Percentiles rank a stretch among this genome's conserved stretches.
phyloP scores from a whole-genome alignment of 352 stramenopile genomes.

The Hyaloperonospora arabidopsidis region DNA sequence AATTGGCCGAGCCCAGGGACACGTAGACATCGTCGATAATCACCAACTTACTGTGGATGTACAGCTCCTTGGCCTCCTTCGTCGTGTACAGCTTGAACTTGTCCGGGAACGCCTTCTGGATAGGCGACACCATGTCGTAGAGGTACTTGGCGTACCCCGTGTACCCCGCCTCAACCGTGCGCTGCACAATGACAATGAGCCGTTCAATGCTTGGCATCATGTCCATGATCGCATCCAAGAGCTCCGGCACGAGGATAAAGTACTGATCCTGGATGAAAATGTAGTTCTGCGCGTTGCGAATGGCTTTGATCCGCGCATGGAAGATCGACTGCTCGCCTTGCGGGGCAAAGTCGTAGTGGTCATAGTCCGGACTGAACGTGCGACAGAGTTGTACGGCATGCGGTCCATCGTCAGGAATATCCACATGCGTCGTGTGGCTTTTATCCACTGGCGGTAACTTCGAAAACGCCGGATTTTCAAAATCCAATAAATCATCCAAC shows the following conservation, averaged over 20 bases:
- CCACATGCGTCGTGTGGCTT: constrained; percentile 3
- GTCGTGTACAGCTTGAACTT: constrained; percentile 58
- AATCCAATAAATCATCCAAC: constrained; percentile 42
- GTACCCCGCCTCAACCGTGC: constrained; percentile 25
- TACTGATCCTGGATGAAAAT: constrained; percentile 71
- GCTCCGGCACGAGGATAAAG: constrained; percentile 56
- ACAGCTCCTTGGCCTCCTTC: constrained; percentile 41
- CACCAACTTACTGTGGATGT: constrained; percentile 75
- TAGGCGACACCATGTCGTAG: constrained; percentile 51
- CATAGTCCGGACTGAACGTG: constrained; percentile 44
- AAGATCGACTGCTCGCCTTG: constrained; percentile 49
- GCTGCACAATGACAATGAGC: constrained; percentile 50
- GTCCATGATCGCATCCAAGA: constrained; percentile 37
- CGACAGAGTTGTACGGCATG: constrained; percentile 42
- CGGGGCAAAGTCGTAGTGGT: constrained; percentile 38
- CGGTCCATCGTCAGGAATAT: constrained; percentile 11
- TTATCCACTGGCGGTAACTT: constrained; percentile 19
- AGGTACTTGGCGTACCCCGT: constrained; percentile 60
- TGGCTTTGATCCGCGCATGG: constrained; percentile 46
- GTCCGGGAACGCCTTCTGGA: constrained; percentile 40
- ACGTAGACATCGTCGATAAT: constrained; percentile 81
- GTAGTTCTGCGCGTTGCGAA: constrained; percentile 47
- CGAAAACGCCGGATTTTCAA: constrained; percentile 36
- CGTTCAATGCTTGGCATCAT: constrained; percentile 39
- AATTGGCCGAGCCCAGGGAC: constrained; percentile 86